These are phyloP conservation scores for Golubevia pallescens DNA, from an alignment of 1,284 basidiomycete genomes.

Conservation along the genomic window DNA sequence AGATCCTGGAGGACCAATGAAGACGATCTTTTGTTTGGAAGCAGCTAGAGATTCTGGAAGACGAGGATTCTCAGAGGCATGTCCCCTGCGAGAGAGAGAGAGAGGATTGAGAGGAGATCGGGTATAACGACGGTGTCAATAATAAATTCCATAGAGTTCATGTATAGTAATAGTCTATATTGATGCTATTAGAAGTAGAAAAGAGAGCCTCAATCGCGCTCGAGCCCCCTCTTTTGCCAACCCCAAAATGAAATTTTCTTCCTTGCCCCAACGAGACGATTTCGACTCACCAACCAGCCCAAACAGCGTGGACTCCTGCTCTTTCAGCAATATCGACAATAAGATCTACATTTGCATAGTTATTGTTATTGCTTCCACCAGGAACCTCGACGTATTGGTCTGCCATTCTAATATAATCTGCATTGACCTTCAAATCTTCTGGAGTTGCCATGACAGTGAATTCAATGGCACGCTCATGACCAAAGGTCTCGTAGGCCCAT, in stretches of 20 bases:
- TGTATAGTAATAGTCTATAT: no score
- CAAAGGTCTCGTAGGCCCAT: conserved; percentile 99
- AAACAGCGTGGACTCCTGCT: conserved; percentile 95
- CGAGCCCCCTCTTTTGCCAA: no score
- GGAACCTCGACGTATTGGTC: conserved; percentile 99
- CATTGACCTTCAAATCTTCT: conserved; percentile 94
- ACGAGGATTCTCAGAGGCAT: conserved; percentile 98
- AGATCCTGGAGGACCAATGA: conserved; percentile 97
- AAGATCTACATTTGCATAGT: conserved; percentile 99
- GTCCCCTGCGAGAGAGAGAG: conserved; percentile 70
- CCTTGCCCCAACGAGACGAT: no score
- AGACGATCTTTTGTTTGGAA: conserved; percentile 93
- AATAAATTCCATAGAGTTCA: no score
- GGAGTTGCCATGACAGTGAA: conserved; percentile 99
- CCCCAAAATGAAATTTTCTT: no score
- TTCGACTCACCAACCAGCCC: conserved; percentile 96
- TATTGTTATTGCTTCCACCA: conserved; percentile 98
- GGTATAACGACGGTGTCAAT: no score
- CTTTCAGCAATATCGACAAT: conserved; percentile 98
- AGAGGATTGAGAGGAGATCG: neutral
- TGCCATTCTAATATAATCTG: conserved; percentile 99
- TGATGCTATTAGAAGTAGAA: no score
- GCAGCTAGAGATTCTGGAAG: conserved; percentile 92
- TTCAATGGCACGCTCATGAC: conserved; percentile 91
- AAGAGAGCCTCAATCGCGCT: no score